Conservation (phyloP, 805 yeast species). For the Candida hungchunana region DNA sequence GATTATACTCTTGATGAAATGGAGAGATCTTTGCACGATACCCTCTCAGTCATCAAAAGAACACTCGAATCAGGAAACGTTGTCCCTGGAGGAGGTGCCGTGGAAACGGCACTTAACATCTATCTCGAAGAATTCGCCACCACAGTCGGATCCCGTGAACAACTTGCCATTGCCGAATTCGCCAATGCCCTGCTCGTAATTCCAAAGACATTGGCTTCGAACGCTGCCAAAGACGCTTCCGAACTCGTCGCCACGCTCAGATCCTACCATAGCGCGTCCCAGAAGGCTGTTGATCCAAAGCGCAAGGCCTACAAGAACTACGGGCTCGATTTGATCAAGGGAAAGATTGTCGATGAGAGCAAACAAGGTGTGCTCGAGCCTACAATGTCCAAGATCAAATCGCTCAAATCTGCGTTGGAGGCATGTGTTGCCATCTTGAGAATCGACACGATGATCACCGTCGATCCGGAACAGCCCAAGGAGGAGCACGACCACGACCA, state of each 20-base stretch:
- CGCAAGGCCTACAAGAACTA: slow-evolving; percentile 83
- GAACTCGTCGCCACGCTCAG: slow-evolving; percentile 94
- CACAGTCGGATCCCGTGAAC: slow-evolving; percentile 95
- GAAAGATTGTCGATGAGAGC: slow-evolving; percentile 85
- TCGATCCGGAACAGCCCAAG: slow-evolving; percentile 90
- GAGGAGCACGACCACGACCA: slow-evolving; percentile 82
- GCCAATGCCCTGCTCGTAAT: slow-evolving; percentile 85
- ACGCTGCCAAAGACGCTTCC: slow-evolving; percentile 96
- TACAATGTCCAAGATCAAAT: slow-evolving; percentile 85
- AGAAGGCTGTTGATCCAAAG: slow-evolving; percentile 79
- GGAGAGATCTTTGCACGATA: slow-evolving; percentile 96
- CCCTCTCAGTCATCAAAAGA: slow-evolving; percentile 90
- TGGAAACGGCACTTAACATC: slow-evolving; percentile 91
- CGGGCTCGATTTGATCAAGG: slow-evolving; percentile 88
- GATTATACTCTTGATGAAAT: slow-evolving; percentile 95
- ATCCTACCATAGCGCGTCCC: slow-evolving; percentile 94
- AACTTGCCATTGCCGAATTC: slow-evolving; percentile 96
- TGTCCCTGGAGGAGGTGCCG: slow-evolving; percentile 99
- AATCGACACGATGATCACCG: slow-evolving; percentile 97
- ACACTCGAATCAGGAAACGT: slow-evolving; percentile 91
- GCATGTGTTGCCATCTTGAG: slow-evolving; percentile 97
- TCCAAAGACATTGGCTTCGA: slow-evolving; percentile 94
- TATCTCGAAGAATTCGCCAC: slow-evolving; percentile 96
- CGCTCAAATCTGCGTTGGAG: slow-evolving; percentile 92
- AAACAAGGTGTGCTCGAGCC: slow-evolving; percentile 92